Evolutionary conservation across 306 rosid genomes (phyloP).

Genomic region (Potentilla sterilis): DNA sequence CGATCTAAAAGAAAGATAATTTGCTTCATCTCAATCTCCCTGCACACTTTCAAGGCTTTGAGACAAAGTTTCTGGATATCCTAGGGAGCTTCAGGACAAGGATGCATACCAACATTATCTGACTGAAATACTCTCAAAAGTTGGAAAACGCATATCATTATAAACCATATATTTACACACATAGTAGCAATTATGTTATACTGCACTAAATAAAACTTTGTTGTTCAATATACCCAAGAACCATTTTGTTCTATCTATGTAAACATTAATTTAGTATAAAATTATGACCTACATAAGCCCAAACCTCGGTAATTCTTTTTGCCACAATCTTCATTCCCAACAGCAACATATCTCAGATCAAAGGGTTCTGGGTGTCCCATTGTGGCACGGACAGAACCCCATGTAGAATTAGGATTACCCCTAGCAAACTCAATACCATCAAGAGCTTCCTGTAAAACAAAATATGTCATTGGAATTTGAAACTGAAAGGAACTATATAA

Average conservation of each 20-base stretch:
- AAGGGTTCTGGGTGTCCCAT: constrained; percentile 86
- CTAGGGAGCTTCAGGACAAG: neutral
- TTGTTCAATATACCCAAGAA: neutral
- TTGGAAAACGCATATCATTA: neutral
- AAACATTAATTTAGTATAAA: neutral
- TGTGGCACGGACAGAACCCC: constrained; percentile 73
- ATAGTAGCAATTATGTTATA: neutral
- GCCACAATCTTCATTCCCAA: constrained; percentile 81
- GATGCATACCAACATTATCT: neutral
- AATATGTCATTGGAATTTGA: neutral
- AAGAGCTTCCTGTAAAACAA: constrained; percentile 73
- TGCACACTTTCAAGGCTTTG: neutral
- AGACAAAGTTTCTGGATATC: neutral
- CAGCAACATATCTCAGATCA: constrained; percentile 62
- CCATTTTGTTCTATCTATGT: neutral
- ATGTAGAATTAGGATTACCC: constrained; percentile 55
- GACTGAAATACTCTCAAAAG: neutral
- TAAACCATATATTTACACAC: neutral
- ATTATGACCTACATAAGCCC: constrained; percentile 8
- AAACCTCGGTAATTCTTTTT: constrained; percentile 61
- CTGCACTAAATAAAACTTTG: neutral
- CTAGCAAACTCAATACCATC: constrained; percentile 88
- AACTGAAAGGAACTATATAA: neutral
- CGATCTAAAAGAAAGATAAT: neutral
- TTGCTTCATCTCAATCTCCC: neutral